A percentile compares a stretch with the other conserved stretches of the same genome.
These are phyloP conservation scores for Stagonosporopsis tanaceti DNA, from an alignment of 2,329 filamentous ascomycete genomes.

Conservation along the genomic window DNA sequence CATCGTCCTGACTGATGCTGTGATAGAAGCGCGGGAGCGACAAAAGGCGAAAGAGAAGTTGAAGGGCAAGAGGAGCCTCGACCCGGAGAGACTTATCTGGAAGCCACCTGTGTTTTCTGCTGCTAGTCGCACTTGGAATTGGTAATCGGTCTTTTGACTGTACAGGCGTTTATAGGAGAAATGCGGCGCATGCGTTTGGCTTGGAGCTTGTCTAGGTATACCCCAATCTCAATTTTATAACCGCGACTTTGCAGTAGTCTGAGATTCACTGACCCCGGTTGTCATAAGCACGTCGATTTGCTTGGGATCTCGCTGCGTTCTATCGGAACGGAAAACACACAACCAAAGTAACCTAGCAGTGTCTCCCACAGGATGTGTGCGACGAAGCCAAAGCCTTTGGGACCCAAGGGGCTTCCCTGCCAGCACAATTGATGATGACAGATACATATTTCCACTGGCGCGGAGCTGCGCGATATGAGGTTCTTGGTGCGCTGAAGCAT, in stretches of 20 bases:
- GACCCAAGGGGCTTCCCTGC: not conserved
- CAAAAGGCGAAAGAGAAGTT: slow-evolving; percentile 80
- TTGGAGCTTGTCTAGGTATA: slow-evolving; percentile 11
- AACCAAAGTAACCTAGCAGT: not conserved
- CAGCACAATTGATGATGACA: slow-evolving; percentile 3
- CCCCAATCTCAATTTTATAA: slow-evolving; percentile 8
- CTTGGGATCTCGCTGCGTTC: not conserved
- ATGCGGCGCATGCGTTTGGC: not conserved
- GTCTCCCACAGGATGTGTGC: not conserved
- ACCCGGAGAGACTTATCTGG: slow-evolving; percentile 84
- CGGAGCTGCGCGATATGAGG: slow-evolving; percentile 8
- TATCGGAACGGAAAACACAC: not conserved
- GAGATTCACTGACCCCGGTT: not conserved
- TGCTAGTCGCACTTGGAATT: slow-evolving; percentile 91
- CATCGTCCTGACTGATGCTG: slow-evolving; percentile 86
- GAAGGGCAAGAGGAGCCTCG: slow-evolving; percentile 80
- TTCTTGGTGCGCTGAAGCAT: slow-evolving; percentile 11
- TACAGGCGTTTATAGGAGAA: not conserved
- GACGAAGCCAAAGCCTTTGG: not conserved
- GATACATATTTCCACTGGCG: slow-evolving; percentile 26
- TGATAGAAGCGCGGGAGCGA: slow-evolving; percentile 73
- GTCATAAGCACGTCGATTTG: not conserved
- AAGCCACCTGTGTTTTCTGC: slow-evolving; percentile 95
- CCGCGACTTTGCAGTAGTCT: not conserved
- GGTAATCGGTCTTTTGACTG: slow-evolving; percentile 60